A percentile compares a stretch with the other conserved stretches of the same genome.
phyloP scores from a whole-genome alignment of 2,329 filamentous ascomycete species.

The Sordariomycetes sp. region DNA sequence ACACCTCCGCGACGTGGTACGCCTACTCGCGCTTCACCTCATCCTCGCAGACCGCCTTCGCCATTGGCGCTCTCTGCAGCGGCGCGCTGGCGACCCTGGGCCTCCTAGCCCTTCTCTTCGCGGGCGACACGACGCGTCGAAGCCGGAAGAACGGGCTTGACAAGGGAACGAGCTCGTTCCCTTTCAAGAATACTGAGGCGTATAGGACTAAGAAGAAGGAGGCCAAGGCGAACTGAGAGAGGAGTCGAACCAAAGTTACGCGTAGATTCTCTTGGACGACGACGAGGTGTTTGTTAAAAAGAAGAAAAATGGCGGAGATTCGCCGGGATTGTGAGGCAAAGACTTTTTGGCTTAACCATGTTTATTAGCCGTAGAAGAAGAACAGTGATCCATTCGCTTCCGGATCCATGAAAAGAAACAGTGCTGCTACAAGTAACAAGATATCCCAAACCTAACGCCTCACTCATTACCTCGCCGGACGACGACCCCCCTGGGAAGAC shows the following conservation, averaged over 20 bases:
- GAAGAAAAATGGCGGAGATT: too few relatives aligned
- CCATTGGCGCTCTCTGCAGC: constrained; percentile 45
- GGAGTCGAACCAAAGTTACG: too few relatives aligned
- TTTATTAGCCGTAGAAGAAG: not conserved
- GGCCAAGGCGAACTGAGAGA: constrained; percentile 9
- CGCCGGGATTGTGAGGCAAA: too few relatives aligned
- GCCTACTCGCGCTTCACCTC: constrained; percentile 54
- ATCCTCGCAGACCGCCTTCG: constrained; percentile 41
- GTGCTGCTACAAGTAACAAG: not conserved
- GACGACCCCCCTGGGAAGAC: not conserved
- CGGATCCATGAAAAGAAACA: not conserved
- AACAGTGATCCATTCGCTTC: not conserved
- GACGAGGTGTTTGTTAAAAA: too few relatives aligned
- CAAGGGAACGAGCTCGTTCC: constrained; percentile 24
- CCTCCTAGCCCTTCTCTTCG: constrained; percentile 20
- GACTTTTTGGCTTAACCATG: not conserved
- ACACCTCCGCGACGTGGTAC: constrained; percentile 48
- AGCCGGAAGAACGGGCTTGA: constrained; percentile 22
- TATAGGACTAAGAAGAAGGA: constrained; percentile 24
- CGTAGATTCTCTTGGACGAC: too few relatives aligned
- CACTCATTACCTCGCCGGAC: not conserved
- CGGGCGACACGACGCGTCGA: constrained; percentile 20
- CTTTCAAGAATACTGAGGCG: constrained; percentile 22
- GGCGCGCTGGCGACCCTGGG: constrained; percentile 43
- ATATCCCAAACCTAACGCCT: not conserved